These are phyloP conservation scores for Trichoderma sp. DNA, from an alignment of 2,329 filamentous ascomycete species.

Conservation along the genomic window DNA sequence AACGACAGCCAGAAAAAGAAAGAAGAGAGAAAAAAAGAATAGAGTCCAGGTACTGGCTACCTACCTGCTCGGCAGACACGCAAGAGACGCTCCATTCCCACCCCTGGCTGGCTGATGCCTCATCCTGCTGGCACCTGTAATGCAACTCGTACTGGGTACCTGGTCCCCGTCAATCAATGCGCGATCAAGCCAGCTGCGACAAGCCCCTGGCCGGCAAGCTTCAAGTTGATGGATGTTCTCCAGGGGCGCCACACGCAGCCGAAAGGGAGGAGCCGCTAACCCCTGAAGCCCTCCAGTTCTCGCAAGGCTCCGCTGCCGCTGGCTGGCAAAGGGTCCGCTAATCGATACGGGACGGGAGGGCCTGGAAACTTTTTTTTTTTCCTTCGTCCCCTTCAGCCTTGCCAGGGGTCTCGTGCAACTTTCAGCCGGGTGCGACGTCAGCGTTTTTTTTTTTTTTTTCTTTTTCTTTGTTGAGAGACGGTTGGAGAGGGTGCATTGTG, in stretches of 20 bases:
- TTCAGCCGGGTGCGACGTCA: slow-evolving; percentile 24
- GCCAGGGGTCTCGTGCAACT: slow-evolving; percentile 24
- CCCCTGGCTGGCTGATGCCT: slow-evolving; percentile 20
- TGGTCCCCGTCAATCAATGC: background rate
- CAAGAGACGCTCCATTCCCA: slow-evolving; percentile 18
- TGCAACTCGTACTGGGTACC: background rate
- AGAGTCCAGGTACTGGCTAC: background rate
- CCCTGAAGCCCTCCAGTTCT: too few species aligned
- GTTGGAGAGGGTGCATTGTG: background rate
- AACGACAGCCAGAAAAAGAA: background rate
- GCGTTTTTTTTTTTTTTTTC: background rate
- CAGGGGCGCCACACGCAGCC: too few species aligned
- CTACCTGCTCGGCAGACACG: slow-evolving; percentile 1
- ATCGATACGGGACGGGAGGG: background rate
- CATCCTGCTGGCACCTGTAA: slow-evolving; percentile 20
- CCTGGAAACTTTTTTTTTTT: background rate
- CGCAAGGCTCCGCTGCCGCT: background rate
- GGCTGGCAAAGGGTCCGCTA: background rate
- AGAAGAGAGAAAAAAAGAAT: background rate
- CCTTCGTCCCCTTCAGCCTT: slow-evolving; percentile 10
- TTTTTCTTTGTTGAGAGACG: background rate
- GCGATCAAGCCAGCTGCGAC: slow-evolving; percentile 1
- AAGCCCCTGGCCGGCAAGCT: background rate
- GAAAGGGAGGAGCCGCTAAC: too few species aligned
- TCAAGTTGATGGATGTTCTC: background rate